Evolutionary conservation across 139 green algal genomes (phyloP).

Genomic region (Haematococcus sp.): DNA sequence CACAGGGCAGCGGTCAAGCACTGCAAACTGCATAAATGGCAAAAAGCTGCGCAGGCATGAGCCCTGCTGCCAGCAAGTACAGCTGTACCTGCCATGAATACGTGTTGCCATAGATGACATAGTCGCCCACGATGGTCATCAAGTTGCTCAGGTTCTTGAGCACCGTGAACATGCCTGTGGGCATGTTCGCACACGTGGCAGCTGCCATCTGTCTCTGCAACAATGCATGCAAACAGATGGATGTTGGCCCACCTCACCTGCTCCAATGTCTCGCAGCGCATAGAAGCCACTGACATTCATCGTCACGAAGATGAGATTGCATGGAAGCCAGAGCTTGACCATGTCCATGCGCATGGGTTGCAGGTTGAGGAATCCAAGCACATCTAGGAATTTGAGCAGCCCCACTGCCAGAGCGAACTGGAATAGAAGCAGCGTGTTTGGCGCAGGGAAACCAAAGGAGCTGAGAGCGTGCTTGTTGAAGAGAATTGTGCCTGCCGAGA

Average conservation of each 20-base stretch:
- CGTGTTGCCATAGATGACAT: conserved; percentile 64
- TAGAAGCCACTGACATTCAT: conserved; percentile 87
- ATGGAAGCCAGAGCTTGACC: conserved; percentile 73
- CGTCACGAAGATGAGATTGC: conserved; percentile 93
- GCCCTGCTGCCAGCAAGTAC: background rate
- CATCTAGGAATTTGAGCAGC: conserved; percentile 26
- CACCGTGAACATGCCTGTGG: conserved; percentile 57
- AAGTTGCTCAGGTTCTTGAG: conserved; percentile 95
- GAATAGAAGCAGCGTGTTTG: conserved; percentile 40
- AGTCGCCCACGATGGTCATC: conserved; percentile 81
- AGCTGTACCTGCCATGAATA: conserved; percentile 57
- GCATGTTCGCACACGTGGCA: background rate
- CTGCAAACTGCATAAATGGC: no score
- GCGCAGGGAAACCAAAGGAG: conserved; percentile 38
- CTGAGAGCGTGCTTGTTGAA: conserved; percentile 51
- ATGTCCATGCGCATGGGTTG: conserved; percentile 31
- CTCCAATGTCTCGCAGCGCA: conserved; percentile 65
- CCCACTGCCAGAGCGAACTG: conserved; percentile 33
- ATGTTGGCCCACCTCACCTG: no score
- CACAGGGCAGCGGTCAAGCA: background rate
- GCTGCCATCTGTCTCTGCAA: background rate
- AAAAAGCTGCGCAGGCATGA: background rate
- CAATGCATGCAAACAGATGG: no score
- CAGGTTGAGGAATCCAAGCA: conserved; percentile 26
- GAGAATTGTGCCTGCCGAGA: conserved; percentile 35